Percentiles rank a stretch among this genome's conserved stretches.
Conservation (phyloP, 2,329 filamentous ascomycete species). For the Cercospora zeina region DNA sequence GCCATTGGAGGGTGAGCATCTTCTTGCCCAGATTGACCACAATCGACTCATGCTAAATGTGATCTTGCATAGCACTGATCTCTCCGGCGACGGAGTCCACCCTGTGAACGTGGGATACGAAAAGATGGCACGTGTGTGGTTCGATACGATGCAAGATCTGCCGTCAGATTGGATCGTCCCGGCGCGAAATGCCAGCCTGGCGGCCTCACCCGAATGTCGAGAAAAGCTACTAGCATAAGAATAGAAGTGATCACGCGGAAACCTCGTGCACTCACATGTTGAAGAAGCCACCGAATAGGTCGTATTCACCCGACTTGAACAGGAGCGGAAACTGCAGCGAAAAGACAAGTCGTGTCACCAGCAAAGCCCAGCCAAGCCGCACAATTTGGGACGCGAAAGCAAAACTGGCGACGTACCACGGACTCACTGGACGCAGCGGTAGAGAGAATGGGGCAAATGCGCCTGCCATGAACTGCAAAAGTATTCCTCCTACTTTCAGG, state of each 20-base stretch:
- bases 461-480: too few species aligned
- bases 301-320: too few species aligned
- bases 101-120: slow-evolving; percentile 14
- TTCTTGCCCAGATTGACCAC: background rate
- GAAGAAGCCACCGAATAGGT: background rate
- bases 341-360: too few species aligned
- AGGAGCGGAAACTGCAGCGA: too few species aligned
- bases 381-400: too few species aligned
- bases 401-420: too few species aligned
- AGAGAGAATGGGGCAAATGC: too few species aligned
- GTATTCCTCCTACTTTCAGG: too few species aligned
- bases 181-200: background rate
- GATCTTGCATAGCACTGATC: background rate
- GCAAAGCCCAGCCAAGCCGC: too few species aligned
- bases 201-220: slow-evolving; percentile 4
- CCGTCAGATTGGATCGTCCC: slow-evolving; percentile 16
- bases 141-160: slow-evolving; percentile 13
- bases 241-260: background rate
- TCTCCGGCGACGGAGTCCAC: slow-evolving; percentile 11
- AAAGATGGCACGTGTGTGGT: slow-evolving; percentile 19
- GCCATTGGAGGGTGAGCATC: slow-evolving; percentile 6
- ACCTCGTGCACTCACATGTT: background rate
- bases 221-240: background rate
- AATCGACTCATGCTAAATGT: background rate
- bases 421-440: too few species aligned